phyloP scores from a whole-genome alignment of 208 protist genomes.

The Borovskyia barvae region DNA sequence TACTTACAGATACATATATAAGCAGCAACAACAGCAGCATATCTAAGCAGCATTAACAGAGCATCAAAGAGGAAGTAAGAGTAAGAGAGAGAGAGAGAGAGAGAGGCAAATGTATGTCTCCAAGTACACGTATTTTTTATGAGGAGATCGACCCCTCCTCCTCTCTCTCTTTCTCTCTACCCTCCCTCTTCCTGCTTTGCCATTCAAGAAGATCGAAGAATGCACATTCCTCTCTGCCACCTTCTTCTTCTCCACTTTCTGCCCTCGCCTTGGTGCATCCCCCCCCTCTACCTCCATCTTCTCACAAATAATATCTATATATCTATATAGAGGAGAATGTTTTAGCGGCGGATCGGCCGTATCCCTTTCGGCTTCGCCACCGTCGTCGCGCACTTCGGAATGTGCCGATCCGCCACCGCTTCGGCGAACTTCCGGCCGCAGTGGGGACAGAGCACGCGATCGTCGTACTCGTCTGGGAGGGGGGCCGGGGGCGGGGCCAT shows the following conservation, averaged over 20 bases:
- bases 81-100: slow-evolving; percentile 7
- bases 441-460: slow-evolving; percentile 85
- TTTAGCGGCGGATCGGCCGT: slow-evolving; percentile 50
- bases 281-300: background rate
- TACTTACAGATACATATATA: background rate
- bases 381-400: slow-evolving; percentile 88
- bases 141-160: background rate
- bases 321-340: too few species aligned
- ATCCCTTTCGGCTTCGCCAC: slow-evolving; percentile 86
- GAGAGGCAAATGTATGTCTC: background rate
- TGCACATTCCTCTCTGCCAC: too few species aligned
- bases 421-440: slow-evolving; percentile 88
- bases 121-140: background rate
- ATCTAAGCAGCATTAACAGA: background rate
- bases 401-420: slow-evolving; percentile 80
- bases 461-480: slow-evolving; percentile 56
- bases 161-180: background rate
- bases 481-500: slow-evolving; percentile 34
- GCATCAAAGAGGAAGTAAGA: slow-evolving; percentile 10
- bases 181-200: too few species aligned
- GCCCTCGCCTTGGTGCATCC: background rate
- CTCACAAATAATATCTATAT: too few species aligned
- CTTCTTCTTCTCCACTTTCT: too few species aligned
- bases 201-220: too few species aligned
- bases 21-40: background rate